Evolutionary conservation across 2,329 filamentous ascomycete genomes (phyloP), one percentile per base, ranked within the genome.

Genomic region (Xylaria sp.): DNA sequence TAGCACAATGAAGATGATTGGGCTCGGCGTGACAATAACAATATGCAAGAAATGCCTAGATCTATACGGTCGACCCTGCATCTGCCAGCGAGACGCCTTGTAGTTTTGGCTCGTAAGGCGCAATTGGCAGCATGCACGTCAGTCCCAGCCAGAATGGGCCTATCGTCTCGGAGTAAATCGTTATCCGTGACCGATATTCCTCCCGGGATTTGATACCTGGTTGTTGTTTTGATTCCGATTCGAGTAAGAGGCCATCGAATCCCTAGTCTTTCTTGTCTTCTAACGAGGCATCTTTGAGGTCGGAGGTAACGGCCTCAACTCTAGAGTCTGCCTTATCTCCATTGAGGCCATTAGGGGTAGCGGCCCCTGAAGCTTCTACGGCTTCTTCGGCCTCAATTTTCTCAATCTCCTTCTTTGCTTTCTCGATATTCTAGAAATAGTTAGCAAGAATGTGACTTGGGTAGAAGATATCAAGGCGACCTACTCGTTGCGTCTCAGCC

Each of bases 331-430:
- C 78, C 68, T 84, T 84, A 72, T 86, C 84, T 70, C 80, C 85
- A 78, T 84, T 84, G 73, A 73, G 77, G 73, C 80, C 81, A 75
- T 83, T 85, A 74, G 80, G 79, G 46, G 79, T 82, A n/a, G 79
- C 75, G n/a, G 83, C 77, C 73, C 80, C 82, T 71, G 81, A 82
- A 72, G 82, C 82, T 72, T 85, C 85, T 70, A 82, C 84, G 63
- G 84, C 82, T 77, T 88, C 88, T 73, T 88, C 85, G 65, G 90
- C 90, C 80, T 98, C 95, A 65, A 98, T 89, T 75, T 91, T 90
- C 80, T 94, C 93, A 72, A 99, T 97, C 82, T 98, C 94, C 82
- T 95, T 95, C 86, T 97, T 92, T 70, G 96, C 96, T 83, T 98
- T 97, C 73, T 94, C 93, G 70, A 98, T 91, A 86, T 99, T 99